Evolutionary conservation across 352 stramenopile genomes (phyloP).

Genomic region (Phytopythium boreale): DNA sequence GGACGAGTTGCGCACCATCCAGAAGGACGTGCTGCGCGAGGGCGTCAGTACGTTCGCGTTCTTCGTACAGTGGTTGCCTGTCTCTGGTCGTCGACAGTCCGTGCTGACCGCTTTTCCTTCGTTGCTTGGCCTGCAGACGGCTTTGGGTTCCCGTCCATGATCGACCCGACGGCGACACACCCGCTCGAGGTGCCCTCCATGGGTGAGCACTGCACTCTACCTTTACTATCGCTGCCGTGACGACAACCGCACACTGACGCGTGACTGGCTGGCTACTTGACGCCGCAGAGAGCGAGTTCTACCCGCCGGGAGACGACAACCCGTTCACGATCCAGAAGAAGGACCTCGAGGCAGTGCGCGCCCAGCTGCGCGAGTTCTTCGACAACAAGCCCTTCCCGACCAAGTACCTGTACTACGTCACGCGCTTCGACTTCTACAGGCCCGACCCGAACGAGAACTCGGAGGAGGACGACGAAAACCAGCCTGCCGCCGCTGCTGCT

Average conservation of each 20-base stretch:
- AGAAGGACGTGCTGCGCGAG: conserved; percentile 71
- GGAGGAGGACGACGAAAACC: conserved; percentile 35
- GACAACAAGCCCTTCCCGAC: conserved; percentile 76
- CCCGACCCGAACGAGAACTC: conserved; percentile 40
- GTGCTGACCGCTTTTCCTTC: conserved; percentile 7
- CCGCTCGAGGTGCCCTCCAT: conserved; percentile 52
- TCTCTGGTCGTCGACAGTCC: neutral
- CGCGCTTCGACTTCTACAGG: conserved; percentile 73
- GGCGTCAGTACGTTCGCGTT: conserved; percentile 60
- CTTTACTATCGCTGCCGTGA: neutral
- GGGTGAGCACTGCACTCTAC: conserved; percentile 28
- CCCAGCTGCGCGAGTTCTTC: conserved; percentile 76
- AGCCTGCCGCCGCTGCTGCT: neutral
- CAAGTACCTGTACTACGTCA: conserved; percentile 87
- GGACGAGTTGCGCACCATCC: conserved; percentile 52
- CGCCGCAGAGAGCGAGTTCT: conserved; percentile 39
- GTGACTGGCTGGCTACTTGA: neutral
- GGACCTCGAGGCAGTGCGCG: conserved; percentile 63
- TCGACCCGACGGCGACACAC: conserved; percentile 63
- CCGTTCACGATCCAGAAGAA: conserved; percentile 23
- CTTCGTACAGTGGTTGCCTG: neutral
- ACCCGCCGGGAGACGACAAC: conserved; percentile 63
- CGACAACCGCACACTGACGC: neutral
- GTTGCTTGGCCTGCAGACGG: conserved; percentile 25
- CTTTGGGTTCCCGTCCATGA: conserved; percentile 57